Percentiles rank a stretch among this genome's conserved stretches.
These are phyloP conservation scores for Nemania diffusa DNA, from an alignment of 2,329 filamentous ascomycete species.

Conservation along the genomic window DNA sequence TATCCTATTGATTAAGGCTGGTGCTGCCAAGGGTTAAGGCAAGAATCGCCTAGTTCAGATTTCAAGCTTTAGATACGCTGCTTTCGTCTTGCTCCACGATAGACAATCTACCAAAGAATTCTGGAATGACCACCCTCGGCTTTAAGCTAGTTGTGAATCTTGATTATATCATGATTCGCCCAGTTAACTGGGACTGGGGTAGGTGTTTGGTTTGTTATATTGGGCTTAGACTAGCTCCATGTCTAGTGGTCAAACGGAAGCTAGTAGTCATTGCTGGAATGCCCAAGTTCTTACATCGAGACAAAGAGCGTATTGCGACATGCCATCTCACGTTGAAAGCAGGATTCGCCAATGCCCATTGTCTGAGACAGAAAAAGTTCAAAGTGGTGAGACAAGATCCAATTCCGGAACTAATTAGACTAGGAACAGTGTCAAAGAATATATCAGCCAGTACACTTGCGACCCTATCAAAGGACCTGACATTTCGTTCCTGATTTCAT, in stretches of 20 bases:
- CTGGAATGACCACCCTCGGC: constrained; percentile 1
- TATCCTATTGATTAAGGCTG: constrained; percentile 88
- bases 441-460: constrained; percentile 17
- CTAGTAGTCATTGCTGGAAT: not conserved
- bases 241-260: not conserved
- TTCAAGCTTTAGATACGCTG: constrained; percentile 29
- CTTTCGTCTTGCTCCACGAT: constrained; percentile 27
- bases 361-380: constrained; percentile 20
- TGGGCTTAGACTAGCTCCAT: not conserved
- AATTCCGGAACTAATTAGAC: constrained; percentile 22
- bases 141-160: not conserved
- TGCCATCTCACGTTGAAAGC: constrained; percentile 28
- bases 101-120: constrained; percentile 28
- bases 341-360: constrained; percentile 20
- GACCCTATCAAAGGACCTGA: not conserved
- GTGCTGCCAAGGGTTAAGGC: constrained; percentile 76
- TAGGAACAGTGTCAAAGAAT: constrained; percentile 14
- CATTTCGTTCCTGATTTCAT: not conserved
- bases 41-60: constrained; percentile 8
- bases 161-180: not conserved
- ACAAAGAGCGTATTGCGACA: constrained; percentile 12
- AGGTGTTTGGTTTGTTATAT: not conserved
- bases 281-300: not conserved
- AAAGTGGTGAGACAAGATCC: not conserved
- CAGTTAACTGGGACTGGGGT: not conserved